phyloP scores from a whole-genome alignment of 2,329 filamentous ascomycete species.

The Helotiales sp. region DNA sequence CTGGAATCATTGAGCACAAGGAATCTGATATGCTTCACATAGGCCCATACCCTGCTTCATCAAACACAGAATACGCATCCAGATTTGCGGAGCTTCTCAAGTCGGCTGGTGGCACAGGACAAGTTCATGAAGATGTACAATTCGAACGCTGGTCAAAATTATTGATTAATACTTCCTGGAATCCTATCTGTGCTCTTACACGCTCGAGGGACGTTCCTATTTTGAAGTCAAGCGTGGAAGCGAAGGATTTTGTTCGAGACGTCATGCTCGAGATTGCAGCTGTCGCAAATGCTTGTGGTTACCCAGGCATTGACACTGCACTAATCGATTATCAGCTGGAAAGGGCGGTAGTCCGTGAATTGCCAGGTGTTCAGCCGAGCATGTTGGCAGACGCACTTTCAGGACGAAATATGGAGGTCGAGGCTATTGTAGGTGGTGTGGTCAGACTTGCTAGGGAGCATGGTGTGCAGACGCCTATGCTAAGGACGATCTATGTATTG shows the following conservation, averaged over 20 bases:
- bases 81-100: constrained; percentile 31
- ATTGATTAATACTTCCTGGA: constrained; percentile 61
- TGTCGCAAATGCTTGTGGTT: constrained; percentile 54
- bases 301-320: constrained; percentile 48
- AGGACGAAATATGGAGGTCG: constrained; percentile 59
- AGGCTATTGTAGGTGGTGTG: constrained; percentile 62
- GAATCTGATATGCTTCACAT: constrained; percentile 56
- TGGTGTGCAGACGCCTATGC: constrained; percentile 53
- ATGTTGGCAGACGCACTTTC: constrained; percentile 61
- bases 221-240: constrained; percentile 47
- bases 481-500: constrained; percentile 43
- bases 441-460: constrained; percentile 54
- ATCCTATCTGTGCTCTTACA: constrained; percentile 58
- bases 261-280: constrained; percentile 54
- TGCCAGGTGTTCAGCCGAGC: constrained; percentile 46
- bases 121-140: constrained; percentile 55
- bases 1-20: constrained; percentile 50
- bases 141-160: constrained; percentile 60
- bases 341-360: constrained; percentile 44
- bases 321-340: constrained; percentile 28
- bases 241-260: constrained; percentile 50
- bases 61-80: constrained; percentile 9
- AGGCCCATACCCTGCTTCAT: constrained; percentile 30
- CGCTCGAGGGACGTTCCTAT: constrained; percentile 49
- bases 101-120: constrained; percentile 44